A percentile compares a stretch with the other conserved stretches of the same genome.
Evolutionary conservation across 805 yeast species (phyloP).

Genomic region (Wickerhamiella australiensis): DNA sequence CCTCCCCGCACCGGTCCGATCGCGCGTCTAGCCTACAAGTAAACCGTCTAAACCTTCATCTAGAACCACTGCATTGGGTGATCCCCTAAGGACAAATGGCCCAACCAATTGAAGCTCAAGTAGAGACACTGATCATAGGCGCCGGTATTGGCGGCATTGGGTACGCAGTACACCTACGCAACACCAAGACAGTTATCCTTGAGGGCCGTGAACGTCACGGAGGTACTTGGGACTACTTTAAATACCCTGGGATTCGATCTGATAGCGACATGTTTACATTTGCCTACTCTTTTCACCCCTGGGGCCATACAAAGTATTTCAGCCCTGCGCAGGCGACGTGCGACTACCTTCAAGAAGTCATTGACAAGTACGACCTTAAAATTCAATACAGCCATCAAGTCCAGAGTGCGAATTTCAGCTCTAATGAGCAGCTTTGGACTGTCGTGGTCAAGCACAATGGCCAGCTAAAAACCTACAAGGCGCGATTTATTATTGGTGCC

Average conservation of each 20-base stretch:
- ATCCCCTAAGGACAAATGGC: background rate
- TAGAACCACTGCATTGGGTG: no score
- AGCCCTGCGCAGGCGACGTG: slow-evolving; percentile 2
- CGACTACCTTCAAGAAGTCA: slow-evolving; percentile 6
- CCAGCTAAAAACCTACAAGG: no score
- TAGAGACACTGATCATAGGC: slow-evolving; percentile 1
- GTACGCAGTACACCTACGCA: background rate
- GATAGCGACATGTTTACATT: slow-evolving; percentile 8
- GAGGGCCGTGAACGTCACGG: background rate
- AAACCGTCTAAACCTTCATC: no score
- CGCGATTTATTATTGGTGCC: background rate
- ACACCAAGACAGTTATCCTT: background rate
- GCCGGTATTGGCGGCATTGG: slow-evolving; percentile 7
- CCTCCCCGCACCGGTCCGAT: no score
- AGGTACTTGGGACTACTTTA: slow-evolving; percentile 7
- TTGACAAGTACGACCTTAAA: background rate
- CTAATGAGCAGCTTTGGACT: slow-evolving; percentile 3
- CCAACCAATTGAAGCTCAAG: background rate
- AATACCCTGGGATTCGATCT: slow-evolving; percentile 8
- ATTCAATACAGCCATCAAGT: slow-evolving; percentile 1
- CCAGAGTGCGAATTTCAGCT: background rate
- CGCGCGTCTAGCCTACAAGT: no score
- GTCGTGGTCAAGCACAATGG: background rate
- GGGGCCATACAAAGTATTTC: background rate
- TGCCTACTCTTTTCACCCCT: slow-evolving; percentile 8